Conservation (phyloP, 2,329 filamentous ascomycete genomes). For the Achaetomium macrosporum region DNA sequence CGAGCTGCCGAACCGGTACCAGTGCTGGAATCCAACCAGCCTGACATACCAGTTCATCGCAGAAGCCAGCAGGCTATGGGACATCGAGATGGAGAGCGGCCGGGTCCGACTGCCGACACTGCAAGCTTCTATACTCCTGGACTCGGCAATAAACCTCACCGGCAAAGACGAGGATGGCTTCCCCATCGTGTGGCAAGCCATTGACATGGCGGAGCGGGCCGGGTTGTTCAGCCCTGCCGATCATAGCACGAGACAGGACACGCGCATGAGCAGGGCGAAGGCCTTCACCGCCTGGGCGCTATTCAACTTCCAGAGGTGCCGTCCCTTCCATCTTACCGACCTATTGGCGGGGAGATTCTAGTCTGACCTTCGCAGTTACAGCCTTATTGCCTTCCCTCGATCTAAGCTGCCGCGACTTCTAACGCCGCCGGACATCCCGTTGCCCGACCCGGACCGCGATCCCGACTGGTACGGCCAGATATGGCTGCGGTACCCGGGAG, state of each 20-base stretch:
- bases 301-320: slow-evolving; percentile 7
- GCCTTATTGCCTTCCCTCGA: background rate
- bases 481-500: slow-evolving; percentile 32
- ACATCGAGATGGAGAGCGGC: slow-evolving; percentile 26
- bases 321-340: too few relatives aligned
- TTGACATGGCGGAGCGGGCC: slow-evolving; percentile 24
- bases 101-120: slow-evolving; percentile 30
- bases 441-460: slow-evolving; percentile 26
- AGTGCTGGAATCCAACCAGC: slow-evolving; percentile 34
- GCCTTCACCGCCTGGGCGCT: slow-evolving; percentile 15
- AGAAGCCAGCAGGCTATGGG: slow-evolving; percentile 36
- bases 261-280: background rate
- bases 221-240: slow-evolving; percentile 18
- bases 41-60: slow-evolving; percentile 33
- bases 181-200: slow-evolving; percentile 18
- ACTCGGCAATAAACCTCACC: slow-evolving; percentile 27
- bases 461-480: slow-evolving; percentile 33
- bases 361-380: slow-evolving; percentile 1
- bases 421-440: slow-evolving; percentile 26
- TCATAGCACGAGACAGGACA: background rate
- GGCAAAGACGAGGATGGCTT: slow-evolving; percentile 25
- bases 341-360: background rate
- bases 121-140: slow-evolving; percentile 32
- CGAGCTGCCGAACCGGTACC: slow-evolving; percentile 25
- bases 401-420: slow-evolving; percentile 25